A percentile compares a stretch with the other conserved stretches of the same genome.
These are phyloP conservation scores for Jasminum sambac DNA, from an alignment of 257 asterid genomes.

Conservation along the genomic window DNA sequence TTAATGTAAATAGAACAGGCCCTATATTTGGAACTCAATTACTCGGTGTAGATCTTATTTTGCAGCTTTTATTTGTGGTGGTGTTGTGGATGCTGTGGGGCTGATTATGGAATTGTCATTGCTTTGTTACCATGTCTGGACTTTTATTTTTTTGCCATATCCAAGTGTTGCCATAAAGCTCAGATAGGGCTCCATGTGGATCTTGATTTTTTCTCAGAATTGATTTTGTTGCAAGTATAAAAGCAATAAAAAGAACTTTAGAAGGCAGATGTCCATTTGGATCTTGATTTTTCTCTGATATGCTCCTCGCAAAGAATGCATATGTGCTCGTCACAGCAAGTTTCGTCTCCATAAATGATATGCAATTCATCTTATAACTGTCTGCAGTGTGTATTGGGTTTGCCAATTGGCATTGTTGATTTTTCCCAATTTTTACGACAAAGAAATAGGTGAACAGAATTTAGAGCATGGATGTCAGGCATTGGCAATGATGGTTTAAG, in stretches of 20 bases:
- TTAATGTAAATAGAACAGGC: too few relatives aligned
- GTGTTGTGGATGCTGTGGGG: background rate
- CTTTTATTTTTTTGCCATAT: background rate
- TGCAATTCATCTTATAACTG: constrained; percentile 5
- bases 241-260: background rate
- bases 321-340: constrained; percentile 2
- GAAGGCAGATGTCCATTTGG: background rate
- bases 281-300: background rate
- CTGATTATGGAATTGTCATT: background rate
- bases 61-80: background rate
- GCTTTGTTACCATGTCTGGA: background rate
- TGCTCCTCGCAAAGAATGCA: background rate
- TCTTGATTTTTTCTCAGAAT: background rate
- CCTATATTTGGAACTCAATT: background rate
- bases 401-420: background rate
- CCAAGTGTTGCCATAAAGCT: background rate
- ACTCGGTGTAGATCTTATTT: background rate
- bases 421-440: constrained; percentile 1
- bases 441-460: background rate
- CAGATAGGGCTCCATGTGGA: background rate
- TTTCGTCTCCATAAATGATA: constrained; percentile 3
- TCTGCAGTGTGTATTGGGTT: background rate
- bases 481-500: too few relatives aligned
- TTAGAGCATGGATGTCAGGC: background rate
- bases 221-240: background rate